Percentiles rank a stretch among this genome's conserved stretches.
Evolutionary conservation across 148 eudicot genomes (phyloP).

Genomic region (Talinum fruticosum): DNA sequence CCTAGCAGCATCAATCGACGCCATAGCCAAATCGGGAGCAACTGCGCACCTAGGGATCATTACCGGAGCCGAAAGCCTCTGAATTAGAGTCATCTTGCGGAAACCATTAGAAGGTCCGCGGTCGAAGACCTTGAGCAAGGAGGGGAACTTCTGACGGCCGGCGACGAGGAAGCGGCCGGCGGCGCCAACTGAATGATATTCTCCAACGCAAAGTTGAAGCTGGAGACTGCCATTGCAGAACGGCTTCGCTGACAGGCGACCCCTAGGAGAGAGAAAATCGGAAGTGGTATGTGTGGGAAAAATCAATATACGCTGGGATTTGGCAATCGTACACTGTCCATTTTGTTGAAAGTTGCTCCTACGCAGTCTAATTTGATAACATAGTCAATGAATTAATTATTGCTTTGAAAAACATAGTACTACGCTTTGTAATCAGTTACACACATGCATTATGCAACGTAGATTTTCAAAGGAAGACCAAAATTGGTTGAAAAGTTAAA

Average conservation of each 20-base stretch:
- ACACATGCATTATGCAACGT: no score
- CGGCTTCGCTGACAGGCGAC: background rate
- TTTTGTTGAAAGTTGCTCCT: no score
- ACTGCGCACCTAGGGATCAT: constrained; percentile 38
- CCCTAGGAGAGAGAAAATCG: constrained; percentile 7
- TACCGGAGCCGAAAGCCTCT: constrained; percentile 26
- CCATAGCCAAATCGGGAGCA: constrained; percentile 25
- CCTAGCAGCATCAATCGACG: constrained; percentile 8
- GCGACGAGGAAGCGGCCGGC: background rate
- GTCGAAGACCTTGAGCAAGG: constrained; percentile 30
- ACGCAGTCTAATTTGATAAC: no score
- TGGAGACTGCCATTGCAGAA: constrained; percentile 58
- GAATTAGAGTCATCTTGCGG: constrained; percentile 11
- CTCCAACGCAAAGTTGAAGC: constrained; percentile 54
- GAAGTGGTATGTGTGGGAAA: no score
- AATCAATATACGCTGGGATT: no score
- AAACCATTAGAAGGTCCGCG: constrained; percentile 6
- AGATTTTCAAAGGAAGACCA: no score
- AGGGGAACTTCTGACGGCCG: background rate
- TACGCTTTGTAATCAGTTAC: no score
- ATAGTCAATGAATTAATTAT: no score
- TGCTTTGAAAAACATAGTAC: no score
- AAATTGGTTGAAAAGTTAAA: no score
- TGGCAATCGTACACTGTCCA: no score
- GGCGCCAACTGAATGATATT: constrained; percentile 31